These are phyloP conservation scores for Phaeophleospora eucalypticola DNA, from an alignment of 2,329 filamentous ascomycete genomes.

Conservation along the genomic window DNA sequence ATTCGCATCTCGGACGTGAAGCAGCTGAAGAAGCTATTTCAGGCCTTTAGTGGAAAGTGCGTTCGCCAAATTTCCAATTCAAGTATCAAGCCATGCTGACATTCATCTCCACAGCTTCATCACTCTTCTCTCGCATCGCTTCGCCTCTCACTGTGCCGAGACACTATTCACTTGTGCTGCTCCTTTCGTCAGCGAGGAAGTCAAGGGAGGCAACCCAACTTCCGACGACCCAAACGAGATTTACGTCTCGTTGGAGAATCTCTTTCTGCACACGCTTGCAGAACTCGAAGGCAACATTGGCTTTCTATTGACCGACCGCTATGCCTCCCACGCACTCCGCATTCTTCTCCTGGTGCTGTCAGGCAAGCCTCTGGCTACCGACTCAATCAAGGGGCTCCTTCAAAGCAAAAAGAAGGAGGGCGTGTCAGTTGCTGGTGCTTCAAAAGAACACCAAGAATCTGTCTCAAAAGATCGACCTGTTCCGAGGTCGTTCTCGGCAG, in stretches of 20 bases:
- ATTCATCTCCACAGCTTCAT: constrained; percentile 55
- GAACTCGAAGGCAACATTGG: constrained; percentile 84
- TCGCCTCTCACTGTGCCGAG: constrained; percentile 96
- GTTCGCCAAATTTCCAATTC: constrained; percentile 24
- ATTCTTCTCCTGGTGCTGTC: constrained; percentile 82
- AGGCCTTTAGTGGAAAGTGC: constrained; percentile 74
- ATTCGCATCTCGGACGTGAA: constrained; percentile 72
- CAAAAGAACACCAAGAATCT: constrained; percentile 48
- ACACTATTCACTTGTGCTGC: constrained; percentile 83
- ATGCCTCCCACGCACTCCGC: constrained; percentile 85
- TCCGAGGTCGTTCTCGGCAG: constrained; percentile 71
- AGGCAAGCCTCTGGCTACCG: constrained; percentile 70
- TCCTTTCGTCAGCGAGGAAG: constrained; percentile 70
- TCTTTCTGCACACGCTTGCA: constrained; percentile 77
- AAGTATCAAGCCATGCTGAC: background rate
- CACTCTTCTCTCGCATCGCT: constrained; percentile 87
- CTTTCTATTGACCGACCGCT: constrained; percentile 78
- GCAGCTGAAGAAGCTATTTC: constrained; percentile 84
- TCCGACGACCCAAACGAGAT: constrained; percentile 47
- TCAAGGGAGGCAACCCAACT: constrained; percentile 34
- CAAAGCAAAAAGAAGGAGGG: constrained; percentile 93
- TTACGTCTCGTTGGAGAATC: constrained; percentile 68
- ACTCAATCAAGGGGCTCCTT: constrained; percentile 66
- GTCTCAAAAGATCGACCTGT: constrained; percentile 49
- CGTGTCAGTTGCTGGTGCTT: constrained; percentile 57